A percentile compares a stretch with the other conserved stretches of the same genome.
phyloP scores from a whole-genome alignment of 140 eudicot genomes.

The Cichorium intybus region DNA sequence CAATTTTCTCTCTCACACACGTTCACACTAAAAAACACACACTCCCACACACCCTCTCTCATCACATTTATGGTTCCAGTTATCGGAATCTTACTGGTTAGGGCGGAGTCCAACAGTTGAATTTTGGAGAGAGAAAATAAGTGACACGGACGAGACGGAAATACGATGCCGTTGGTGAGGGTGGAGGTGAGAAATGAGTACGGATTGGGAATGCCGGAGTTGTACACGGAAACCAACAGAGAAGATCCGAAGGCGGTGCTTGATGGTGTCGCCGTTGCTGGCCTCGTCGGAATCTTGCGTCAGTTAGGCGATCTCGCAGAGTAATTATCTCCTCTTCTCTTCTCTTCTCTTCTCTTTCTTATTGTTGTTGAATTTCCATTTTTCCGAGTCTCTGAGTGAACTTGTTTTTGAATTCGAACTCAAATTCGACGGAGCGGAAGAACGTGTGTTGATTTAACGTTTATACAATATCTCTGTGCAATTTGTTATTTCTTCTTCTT shows the following conservation, averaged over 20 bases:
- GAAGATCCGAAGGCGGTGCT: conserved; percentile 96
- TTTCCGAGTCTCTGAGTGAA: not conserved
- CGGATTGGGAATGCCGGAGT: conserved; percentile 72
- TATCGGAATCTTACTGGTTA: conserved; percentile 6
- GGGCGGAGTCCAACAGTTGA: not conserved
- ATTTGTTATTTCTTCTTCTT: not conserved
- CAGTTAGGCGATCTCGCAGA: conserved; percentile 99
- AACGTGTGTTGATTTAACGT: conserved; percentile 6
- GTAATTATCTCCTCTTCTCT: conserved; percentile 35
- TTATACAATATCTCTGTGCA: conserved; percentile 4
- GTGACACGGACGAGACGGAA: not conserved
- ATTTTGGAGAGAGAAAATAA: conserved; percentile 22
- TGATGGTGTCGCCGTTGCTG: conserved; percentile 97
- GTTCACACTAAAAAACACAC: conserved; percentile 21
- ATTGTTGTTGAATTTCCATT: not conserved
- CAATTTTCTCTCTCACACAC: conserved; percentile 26
- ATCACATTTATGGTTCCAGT: conserved; percentile 21
- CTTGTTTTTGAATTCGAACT: conserved; percentile 5
- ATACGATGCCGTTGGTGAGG: conserved; percentile 71
- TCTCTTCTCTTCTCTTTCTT: not conserved
- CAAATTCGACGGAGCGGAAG: conserved; percentile 4
- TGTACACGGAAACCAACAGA: conserved; percentile 47
- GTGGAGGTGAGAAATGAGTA: conserved; percentile 84
- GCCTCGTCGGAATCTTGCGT: conserved; percentile 92
- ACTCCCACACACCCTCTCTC: conserved; percentile 26